Evolutionary conservation across 2,329 filamentous ascomycete genomes (phyloP).

Genomic region (Fusarium nygamai): DNA sequence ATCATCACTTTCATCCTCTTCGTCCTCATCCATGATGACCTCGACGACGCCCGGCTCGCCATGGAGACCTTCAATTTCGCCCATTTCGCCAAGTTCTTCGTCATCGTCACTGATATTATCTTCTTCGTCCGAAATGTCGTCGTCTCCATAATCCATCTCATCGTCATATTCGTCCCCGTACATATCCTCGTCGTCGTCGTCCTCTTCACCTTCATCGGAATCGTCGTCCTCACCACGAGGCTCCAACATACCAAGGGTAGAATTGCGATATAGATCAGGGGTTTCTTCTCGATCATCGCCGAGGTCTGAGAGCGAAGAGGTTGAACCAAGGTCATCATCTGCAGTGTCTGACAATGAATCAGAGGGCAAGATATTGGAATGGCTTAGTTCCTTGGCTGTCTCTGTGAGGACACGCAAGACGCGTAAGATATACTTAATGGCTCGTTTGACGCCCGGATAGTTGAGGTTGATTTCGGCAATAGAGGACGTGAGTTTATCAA

Average conservation of each 20-base stretch:
- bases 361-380: slow-evolving; percentile 77
- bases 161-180: slow-evolving; percentile 92
- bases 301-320: slow-evolving; percentile 88
- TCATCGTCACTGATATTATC: slow-evolving; percentile 92
- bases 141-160: slow-evolving; percentile 89
- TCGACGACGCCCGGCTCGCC: slow-evolving; percentile 72
- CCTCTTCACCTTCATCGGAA: slow-evolving; percentile 76
- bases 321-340: slow-evolving; percentile 88
- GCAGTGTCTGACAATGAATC: slow-evolving; percentile 72
- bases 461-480: slow-evolving; percentile 96
- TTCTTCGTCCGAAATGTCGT: slow-evolving; percentile 83
- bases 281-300: slow-evolving; percentile 92
- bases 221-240: slow-evolving; percentile 83
- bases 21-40: slow-evolving; percentile 83
- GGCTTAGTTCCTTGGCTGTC: slow-evolving; percentile 86
- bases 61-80: slow-evolving; percentile 80
- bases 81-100: slow-evolving; percentile 84
- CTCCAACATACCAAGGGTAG: slow-evolving; percentile 93
- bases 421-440: slow-evolving; percentile 94
- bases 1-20: slow-evolving; percentile 68
- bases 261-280: slow-evolving; percentile 96
- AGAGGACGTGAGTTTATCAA: slow-evolving; percentile 86
- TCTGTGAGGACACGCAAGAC: slow-evolving; percentile 88
- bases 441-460: slow-evolving; percentile 90
- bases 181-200: slow-evolving; percentile 89